Base-by-base conservation (phyloP, 805 yeast genomes). In the Naumovozyma baii region DNA sequence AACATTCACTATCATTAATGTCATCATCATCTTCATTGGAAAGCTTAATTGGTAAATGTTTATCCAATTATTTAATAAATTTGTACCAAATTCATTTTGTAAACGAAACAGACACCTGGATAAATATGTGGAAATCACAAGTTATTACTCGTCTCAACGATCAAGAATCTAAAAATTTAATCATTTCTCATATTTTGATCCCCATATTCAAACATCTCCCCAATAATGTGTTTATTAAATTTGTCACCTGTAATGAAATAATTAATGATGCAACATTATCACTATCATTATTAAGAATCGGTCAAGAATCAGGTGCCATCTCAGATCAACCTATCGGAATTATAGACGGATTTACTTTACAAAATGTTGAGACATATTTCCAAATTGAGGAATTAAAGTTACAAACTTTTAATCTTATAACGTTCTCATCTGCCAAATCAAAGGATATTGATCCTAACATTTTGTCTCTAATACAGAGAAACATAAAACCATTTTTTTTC, bases 151-250 rank as follows among this genome's bases (percentile, higher is more conserved):
- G 64, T 5, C 56, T 80, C 36, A 40, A 50, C 2, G 48, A 61
- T 22, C 45, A 44, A 3, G 51, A 51, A 1, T 48, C 61, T 12
- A 55, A 74, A 17, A 64, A 68, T 35, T 75, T 78, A 42, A 63
- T 81, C 2, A 74, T 74, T 38, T 58, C 70, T 1, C 78, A 83
- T 51, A 54, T 86, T 3, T 52, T 87, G 14, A 87, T 88, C 1
- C 66, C 66, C 14, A 52, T 87, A 4, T 78, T 86, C 57, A 71
- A 69, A 48, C 38, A 37, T 2, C 55, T 68, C 25, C 73, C 80
- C 3, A 65, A 69, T 1, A 41, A 49, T 3, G 68, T 72, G 2
- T 73, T 68, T 52, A 49, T 50, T 2, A 38, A 45, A 2, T 72
- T 79, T 43, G 40, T 57, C 2, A 7, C 26, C 7, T 22, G 26